A percentile compares a stretch with the other conserved stretches of the same genome.
phyloP scores from a whole-genome alignment of 2,329 filamentous ascomycete genomes.

The Sporothrix schenckii region DNA sequence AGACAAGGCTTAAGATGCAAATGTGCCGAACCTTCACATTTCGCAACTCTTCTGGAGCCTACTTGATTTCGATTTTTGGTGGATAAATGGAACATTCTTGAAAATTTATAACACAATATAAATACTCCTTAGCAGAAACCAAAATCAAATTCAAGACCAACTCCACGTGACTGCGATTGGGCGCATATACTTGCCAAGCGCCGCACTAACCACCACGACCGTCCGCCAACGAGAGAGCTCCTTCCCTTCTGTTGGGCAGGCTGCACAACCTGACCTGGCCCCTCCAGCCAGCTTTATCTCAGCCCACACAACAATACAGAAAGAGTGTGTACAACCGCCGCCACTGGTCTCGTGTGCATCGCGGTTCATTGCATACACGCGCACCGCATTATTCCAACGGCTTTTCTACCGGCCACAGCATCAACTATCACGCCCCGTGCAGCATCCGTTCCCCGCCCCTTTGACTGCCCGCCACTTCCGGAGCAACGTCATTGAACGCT shows the following conservation, averaged over 20 bases:
- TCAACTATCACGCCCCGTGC: background rate
- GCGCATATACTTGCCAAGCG: background rate
- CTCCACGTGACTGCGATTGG: constrained; percentile 17
- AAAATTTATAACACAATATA: no score
- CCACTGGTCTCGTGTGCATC: background rate
- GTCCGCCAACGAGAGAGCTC: constrained; percentile 19
- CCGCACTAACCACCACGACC: constrained; percentile 1
- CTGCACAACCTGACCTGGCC: constrained; percentile 14
- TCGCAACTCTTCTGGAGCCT: no score
- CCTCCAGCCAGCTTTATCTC: constrained; percentile 19
- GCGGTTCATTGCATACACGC: background rate
- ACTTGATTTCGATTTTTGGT: no score
- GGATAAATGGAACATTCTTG: background rate
- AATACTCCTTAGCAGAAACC: no score
- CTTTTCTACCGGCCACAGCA: background rate
- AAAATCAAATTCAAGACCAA: background rate
- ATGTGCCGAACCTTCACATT: background rate
- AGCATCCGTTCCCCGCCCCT: constrained; percentile 16
- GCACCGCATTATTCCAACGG: background rate
- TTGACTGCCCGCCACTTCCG: constrained; percentile 22
- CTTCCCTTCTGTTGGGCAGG: constrained; percentile 2
- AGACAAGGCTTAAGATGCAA: background rate
- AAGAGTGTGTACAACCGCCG: background rate
- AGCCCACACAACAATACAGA: background rate
- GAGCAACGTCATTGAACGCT: background rate